These are phyloP conservation scores for Metarhizium rileyi DNA, from an alignment of 2,329 filamentous ascomycete species.

Conservation along the genomic window DNA sequence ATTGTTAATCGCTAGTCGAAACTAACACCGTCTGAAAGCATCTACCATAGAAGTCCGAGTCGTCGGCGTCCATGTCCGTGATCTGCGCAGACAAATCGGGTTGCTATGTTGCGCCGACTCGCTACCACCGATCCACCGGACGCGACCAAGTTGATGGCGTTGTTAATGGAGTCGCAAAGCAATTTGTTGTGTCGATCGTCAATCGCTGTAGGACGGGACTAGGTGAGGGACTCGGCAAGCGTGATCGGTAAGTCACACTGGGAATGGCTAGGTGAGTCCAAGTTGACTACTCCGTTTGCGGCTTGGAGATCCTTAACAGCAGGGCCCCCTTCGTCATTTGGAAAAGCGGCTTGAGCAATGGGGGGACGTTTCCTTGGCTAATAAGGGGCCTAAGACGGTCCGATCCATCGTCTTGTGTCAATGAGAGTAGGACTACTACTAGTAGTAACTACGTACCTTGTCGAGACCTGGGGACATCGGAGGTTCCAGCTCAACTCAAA, in stretches of 20 bases:
- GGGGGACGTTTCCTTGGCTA: too few species aligned
- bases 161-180: too few species aligned
- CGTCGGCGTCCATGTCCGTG: conserved; percentile 30
- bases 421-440: too few species aligned
- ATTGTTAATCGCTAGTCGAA: not conserved
- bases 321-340: too few species aligned
- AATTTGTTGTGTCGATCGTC: not conserved
- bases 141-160: not conserved
- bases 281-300: too few species aligned
- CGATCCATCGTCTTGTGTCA: not conserved
- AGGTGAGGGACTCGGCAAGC: too few species aligned
- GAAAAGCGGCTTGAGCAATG: too few species aligned
- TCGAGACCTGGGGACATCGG: too few species aligned
- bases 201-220: not conserved
- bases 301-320: too few species aligned
- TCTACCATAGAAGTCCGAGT: conserved; percentile 49
- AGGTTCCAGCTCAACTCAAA: not conserved
- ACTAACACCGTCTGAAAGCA: not conserved
- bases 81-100: not conserved
- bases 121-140: not conserved
- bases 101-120: not conserved
- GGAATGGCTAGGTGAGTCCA: too few species aligned
- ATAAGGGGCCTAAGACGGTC: too few species aligned
- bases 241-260: not conserved
- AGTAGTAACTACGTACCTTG: too few species aligned